Conservation (phyloP, 2,329 filamentous ascomycete species). For the Dactylellina parvicollis region DNA sequence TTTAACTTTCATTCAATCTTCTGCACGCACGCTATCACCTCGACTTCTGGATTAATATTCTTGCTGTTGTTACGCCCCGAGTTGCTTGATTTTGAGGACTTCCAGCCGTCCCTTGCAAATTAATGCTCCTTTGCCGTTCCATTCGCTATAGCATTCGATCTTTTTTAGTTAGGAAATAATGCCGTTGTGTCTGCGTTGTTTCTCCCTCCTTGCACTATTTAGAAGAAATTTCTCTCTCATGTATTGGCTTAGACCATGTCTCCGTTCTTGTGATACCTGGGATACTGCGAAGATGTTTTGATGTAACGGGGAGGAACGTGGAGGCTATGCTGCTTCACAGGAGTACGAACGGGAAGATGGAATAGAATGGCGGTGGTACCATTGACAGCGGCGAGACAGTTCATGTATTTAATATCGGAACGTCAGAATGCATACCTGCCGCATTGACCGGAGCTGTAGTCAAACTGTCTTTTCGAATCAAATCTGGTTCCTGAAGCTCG, state of each 20-base stretch:
- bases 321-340: neutral
- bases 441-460: neutral
- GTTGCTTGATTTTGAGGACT: neutral
- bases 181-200: neutral
- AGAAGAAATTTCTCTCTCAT: neutral
- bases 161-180: neutral
- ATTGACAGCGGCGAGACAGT: neutral
- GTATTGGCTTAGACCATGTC: neutral
- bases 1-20: too few species aligned
- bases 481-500: too few species aligned
- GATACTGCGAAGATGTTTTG: neutral
- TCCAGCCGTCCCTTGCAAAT: too few species aligned
- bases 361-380: neutral
- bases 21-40: too few species aligned
- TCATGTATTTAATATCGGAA: neutral
- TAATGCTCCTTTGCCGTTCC: too few species aligned
- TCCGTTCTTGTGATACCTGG: neutral
- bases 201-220: neutral
- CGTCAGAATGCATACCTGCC: too few species aligned
- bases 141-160: neutral
- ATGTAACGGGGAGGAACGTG: neutral
- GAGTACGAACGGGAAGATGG: neutral
- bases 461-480: neutral
- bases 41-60: too few species aligned
- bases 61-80: too few species aligned